Evolutionary conservation across 192 early-diverging fungal species (phyloP), one percentile per base, ranked within the genome.

Genomic region (Coemansia sp.): DNA sequence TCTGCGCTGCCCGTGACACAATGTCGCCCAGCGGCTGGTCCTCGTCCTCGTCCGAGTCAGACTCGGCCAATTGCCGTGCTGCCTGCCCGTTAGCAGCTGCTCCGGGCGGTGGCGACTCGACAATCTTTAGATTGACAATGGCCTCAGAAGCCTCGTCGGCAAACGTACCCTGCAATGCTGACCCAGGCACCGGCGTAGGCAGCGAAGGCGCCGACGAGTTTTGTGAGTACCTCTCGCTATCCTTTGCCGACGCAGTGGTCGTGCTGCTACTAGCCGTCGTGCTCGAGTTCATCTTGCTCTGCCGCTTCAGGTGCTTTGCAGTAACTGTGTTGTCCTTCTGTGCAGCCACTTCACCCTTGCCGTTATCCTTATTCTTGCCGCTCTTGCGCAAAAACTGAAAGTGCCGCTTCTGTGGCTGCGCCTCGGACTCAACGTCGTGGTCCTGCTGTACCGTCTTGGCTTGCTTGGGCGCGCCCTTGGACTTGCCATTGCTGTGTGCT

Each of bases 371-470:
- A 59, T 37, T 55, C 69, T 80, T 80, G 48, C 72, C 65, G 59
- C 65, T 50, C 62, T 74, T 74, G 53, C 74, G 78, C 66, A 81
- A 43, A 23, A 81, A 81, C 25, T 69, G 68, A 53, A 81, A 81
- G 43, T 66, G 69, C 64, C 68, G 68, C 67, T 81, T 74, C 51
- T 81, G 69, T 6, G 69, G 59, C 63, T 71, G 67, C 2, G 57
- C 12, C 19, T 81, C 78, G 6, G 56, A 12, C 29, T 64, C 66
- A 16, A 47, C 27, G 14, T 55, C 70, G 11, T 37, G 23, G 9
- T 70, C 65, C 4, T 62, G 41, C 57, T 57, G 52, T 11, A 56
- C 17, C 29, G 29, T n/a, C 29, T 61, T 48, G 59, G 47, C 57
- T 26, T 31, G 29, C 29, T 5, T 31, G 29, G 50, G 12, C 43